Evolutionary conservation across 805 yeast species (phyloP), one percentile per base, ranked within the genome.

Genomic region (Metschnikowia aberdeeniae): DNA sequence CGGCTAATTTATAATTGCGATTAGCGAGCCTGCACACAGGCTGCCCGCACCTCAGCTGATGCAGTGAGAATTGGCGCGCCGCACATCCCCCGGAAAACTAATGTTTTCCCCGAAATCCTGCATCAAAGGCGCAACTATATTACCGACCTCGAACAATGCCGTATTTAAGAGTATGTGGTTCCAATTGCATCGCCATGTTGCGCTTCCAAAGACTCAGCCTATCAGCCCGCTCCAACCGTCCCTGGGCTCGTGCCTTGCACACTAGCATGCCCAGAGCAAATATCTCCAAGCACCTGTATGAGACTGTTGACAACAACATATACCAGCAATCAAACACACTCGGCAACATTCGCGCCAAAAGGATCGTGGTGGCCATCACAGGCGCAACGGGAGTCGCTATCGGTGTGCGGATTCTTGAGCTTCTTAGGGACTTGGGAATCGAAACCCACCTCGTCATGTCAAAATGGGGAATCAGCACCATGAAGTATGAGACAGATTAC

Each of bases 401-500:
- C 5, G 62, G 59, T 6, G 51, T 59, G 11, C 46, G 57, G n/a
- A 48, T 60, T 26, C 48, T 58, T 3, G 50, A 59, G 35, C 40
- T 54, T 12, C 45, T 58, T 27, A 45, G 49, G 31, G 40, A 46
- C 5, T n/a, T 49, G 31, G 40, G 42, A 30, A 37, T 58, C 20
- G 63, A 60, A 35, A 58, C 59, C 1, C 62, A 59, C 46, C 42
- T 60, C 5, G 52, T 60, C 13, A 47, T 60, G 27, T 59, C 63
- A 9, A 60, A 60, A 43, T 60, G 64, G 64, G 64, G 60, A 14
- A 48, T 52, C 4, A 59, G 60, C 5, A 59, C 64, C 10, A 54
- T 60, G 59, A 60, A 58, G 36, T 60, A 51, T 46, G 63, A 59
- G 32, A 60, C 62, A 5, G 60, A 60, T 30, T 54, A 52, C 41